Conservation (phyloP, 1,284 basidiomycete genomes). For the Rhodotorula sp. region DNA sequence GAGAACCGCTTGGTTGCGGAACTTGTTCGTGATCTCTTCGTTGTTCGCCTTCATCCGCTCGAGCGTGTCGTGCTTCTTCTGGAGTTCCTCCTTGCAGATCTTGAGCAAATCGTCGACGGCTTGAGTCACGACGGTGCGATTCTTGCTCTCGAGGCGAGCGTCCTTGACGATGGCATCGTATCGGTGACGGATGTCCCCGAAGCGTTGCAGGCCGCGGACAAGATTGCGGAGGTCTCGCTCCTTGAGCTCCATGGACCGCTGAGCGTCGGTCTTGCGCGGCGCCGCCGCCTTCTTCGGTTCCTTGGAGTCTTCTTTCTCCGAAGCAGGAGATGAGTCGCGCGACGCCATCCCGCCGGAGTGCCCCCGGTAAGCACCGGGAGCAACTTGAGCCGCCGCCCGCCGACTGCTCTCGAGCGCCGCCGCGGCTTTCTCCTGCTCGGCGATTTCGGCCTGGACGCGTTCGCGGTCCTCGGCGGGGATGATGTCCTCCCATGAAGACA, state of each 20-base stretch:
- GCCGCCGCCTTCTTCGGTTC: conserved; percentile 41
- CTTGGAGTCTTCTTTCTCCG: conserved; percentile 33
- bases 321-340: conserved; percentile 53
- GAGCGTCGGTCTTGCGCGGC: conserved; percentile 66
- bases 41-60: conserved; percentile 72
- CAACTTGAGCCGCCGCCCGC: conserved; percentile 74
- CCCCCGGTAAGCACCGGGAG: conserved; percentile 70
- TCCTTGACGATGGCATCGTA: conserved; percentile 92
- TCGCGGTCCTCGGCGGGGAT: conserved; percentile 91
- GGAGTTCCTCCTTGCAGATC: conserved; percentile 77
- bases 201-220: conserved; percentile 90
- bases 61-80: conserved; percentile 77
- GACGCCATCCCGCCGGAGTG: conserved; percentile 71
- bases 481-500: conserved; percentile 94
- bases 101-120: conserved; percentile 90
- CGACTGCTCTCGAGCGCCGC: conserved; percentile 63
- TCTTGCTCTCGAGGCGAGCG: conserved; percentile 92
- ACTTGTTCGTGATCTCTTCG: conserved; percentile 59
- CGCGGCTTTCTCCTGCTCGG: conserved; percentile 49
- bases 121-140: conserved; percentile 85
- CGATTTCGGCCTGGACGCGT: conserved; percentile 60
- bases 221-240: conserved; percentile 95
- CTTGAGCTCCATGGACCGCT: conserved; percentile 93
- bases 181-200: conserved; percentile 94
- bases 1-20: conserved; percentile 92